These are phyloP conservation scores for Cladosporium sp. DNA, from an alignment of 2,329 filamentous ascomycete species.

Conservation along the genomic window DNA sequence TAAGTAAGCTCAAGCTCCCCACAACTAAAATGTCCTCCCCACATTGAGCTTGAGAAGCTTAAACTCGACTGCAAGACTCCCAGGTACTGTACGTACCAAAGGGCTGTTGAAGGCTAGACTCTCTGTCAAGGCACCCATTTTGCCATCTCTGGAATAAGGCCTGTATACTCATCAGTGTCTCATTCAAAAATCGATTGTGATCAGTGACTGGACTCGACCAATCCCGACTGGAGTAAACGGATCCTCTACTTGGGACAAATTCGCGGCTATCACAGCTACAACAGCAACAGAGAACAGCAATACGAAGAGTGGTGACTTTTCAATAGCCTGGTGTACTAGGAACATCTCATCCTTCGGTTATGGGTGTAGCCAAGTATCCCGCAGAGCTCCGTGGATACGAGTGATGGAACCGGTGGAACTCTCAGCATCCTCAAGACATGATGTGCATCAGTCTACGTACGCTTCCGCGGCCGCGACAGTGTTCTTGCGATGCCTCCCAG, in stretches of 20 bases:
- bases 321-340: background rate
- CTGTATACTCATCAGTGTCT: background rate
- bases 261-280: background rate
- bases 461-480: background rate
- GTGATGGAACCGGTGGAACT: background rate
- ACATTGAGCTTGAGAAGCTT: slow-evolving; percentile 8
- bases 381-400: background rate
- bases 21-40: background rate
- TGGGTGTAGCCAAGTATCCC: background rate
- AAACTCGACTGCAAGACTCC: background rate
- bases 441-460: background rate
- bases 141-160: background rate
- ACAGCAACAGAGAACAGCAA: background rate
- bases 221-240: background rate
- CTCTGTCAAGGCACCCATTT: background rate
- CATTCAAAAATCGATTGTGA: background rate
- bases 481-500: background rate
- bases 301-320: background rate
- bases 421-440: background rate
- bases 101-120: background rate
- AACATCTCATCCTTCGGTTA: background rate
- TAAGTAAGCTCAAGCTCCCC: slow-evolving; percentile 4
- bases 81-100: background rate
- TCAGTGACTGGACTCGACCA: background rate
- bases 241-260: background rate